Evolutionary conservation across 768 basidiomycete species (phyloP).

Genomic region (Pleurotus ostreatus): DNA sequence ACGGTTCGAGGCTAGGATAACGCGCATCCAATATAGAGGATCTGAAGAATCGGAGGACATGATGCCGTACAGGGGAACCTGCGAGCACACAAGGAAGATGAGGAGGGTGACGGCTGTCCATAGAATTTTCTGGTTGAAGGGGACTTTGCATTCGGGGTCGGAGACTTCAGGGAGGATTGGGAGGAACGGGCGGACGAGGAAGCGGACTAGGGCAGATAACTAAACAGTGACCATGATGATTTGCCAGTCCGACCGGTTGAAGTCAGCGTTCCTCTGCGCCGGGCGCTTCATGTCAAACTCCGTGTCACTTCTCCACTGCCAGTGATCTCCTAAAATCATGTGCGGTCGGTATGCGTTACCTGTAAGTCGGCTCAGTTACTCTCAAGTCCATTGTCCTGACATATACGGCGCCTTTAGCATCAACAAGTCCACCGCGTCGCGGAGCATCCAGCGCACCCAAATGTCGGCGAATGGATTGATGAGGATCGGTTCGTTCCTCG

Average conservation of each 20-base stretch:
- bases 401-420: too few species aligned
- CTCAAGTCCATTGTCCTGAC: too few species aligned
- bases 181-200: slow-evolving; percentile 96
- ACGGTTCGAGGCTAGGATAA: slow-evolving; percentile 96
- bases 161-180: slow-evolving; percentile 96
- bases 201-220: slow-evolving; percentile 64
- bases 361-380: too few species aligned
- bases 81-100: slow-evolving; percentile 99
- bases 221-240: background rate
- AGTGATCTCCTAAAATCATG: too few species aligned
- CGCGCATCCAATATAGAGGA: slow-evolving; percentile 99
- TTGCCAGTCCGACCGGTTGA: too few species aligned
- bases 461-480: slow-evolving; percentile 56
- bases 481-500: slow-evolving; percentile 57
- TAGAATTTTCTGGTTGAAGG: slow-evolving; percentile 97
- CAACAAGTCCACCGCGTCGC: too few species aligned
- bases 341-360: too few species aligned
- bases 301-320: too few species aligned
- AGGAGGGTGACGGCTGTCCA: slow-evolving; percentile 99
- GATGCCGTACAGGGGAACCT: slow-evolving; percentile 98
- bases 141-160: slow-evolving; percentile 96
- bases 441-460: slow-evolving; percentile 25
- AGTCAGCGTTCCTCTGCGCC: too few species aligned
- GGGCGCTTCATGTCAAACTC: too few species aligned
- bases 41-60: slow-evolving; percentile 99